Percentiles rank a stretch among this genome's conserved stretches.
Evolutionary conservation across 2,329 filamentous ascomycete genomes (phyloP).

Genomic region (Hirsutella thompsonii): DNA sequence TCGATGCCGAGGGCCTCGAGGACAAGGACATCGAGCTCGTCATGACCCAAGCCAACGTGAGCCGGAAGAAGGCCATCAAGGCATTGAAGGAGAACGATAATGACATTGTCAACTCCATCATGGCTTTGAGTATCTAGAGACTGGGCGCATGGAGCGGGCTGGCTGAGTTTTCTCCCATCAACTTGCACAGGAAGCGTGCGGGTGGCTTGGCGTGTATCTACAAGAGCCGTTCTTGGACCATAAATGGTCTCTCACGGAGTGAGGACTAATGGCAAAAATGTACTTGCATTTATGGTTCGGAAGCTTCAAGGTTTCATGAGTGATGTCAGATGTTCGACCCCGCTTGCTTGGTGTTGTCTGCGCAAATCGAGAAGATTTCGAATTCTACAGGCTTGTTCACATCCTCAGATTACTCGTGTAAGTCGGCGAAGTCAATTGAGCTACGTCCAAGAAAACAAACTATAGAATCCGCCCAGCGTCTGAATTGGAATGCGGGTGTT

Average conservation of each 20-base stretch:
- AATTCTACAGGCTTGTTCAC: too few species aligned
- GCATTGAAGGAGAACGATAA: constrained; percentile 98
- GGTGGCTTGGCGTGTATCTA: constrained; percentile 17
- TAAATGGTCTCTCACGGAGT: neutral
- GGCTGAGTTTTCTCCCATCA: constrained; percentile 11
- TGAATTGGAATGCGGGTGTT: neutral
- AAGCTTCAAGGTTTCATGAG: neutral
- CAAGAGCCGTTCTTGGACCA: constrained; percentile 4
- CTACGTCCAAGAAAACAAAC: too few species aligned
- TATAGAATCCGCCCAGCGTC: neutral
- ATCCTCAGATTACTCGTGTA: too few species aligned
- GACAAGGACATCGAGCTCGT: constrained; percentile 99
- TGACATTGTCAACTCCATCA: constrained; percentile 99
- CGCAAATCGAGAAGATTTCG: too few species aligned
- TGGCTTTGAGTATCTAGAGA: constrained; percentile 80
- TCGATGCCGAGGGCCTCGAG: constrained; percentile 88
- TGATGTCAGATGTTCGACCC: too few species aligned
- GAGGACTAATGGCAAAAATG: constrained; percentile 1
- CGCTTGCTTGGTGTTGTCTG: too few species aligned
- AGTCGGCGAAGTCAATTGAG: too few species aligned
- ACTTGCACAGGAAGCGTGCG: constrained; percentile 12
- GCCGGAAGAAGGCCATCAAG: constrained; percentile 97
- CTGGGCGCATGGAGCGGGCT: constrained; percentile 5
- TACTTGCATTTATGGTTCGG: neutral
- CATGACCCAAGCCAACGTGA: constrained; percentile 95